Base-by-base conservation (phyloP, 2,329 filamentous ascomycete species). In the Cercospora nicotianae region DNA sequence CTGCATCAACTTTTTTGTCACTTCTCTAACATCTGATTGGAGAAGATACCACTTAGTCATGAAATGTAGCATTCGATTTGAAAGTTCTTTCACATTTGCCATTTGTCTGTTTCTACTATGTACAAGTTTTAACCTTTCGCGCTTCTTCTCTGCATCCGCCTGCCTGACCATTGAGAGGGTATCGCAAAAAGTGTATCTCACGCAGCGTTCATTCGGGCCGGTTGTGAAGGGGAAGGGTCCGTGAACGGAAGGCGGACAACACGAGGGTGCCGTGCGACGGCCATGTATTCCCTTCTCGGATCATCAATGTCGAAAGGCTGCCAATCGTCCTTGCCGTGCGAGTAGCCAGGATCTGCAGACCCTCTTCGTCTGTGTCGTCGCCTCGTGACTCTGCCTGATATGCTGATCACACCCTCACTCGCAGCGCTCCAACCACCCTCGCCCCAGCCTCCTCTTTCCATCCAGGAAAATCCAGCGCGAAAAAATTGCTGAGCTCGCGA, bases 401-500 rank as follows among this genome's bases (percentile, higher is more conserved):
- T 51, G 45, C 18, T 13, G 45, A 51, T 51, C 45, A 26, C 10
- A 26, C 2, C 20, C 10, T 20, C 8, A 2, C 5, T 18, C 45
- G 8, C 45, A 39, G 33, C 33, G 5, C 33, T 39, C 13, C 5
- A 13, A 39, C 33, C 33, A n/a, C 13, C 9, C 3, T 13, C 18
- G 20, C 20, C 16, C 45, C 36, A n/a, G 16, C 16, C 16, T 36
- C 18, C 45, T 26, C 45, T 28, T 8, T 58, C 53, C 26, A 58
- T n/a, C 26, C 26, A 58, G n/a, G n/a, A 31, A 58, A 58, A 18
- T 18, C 16, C 13, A 42, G 23, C 36, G 20, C 36, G 33, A 36
- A 42, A 65, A 45, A 60, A 65, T 59, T 39, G 63, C 63, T 51
- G 63, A 36, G 39, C 55, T 65, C 39, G 28, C 55, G 18, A 51